A percentile compares a stretch with the other conserved stretches of the same genome.
Evolutionary conservation across 352 stramenopile genomes (phyloP).

Genomic region (Globisporangium paroecandrum): DNA sequence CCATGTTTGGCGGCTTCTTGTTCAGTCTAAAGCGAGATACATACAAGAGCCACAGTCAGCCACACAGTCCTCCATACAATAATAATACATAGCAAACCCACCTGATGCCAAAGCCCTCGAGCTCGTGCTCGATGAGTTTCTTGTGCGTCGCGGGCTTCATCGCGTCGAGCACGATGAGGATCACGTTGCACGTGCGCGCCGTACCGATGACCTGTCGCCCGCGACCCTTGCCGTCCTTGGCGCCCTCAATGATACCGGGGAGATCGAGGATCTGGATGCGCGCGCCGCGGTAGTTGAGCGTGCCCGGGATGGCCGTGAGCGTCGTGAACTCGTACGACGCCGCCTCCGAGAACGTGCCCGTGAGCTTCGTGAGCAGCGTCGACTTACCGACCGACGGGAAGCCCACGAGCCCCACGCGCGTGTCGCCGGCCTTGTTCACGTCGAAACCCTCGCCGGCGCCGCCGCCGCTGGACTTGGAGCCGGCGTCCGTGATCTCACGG

Average conservation of each 20-base stretch:
- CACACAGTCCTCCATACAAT: neutral
- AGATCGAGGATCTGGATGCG: slow-evolving; percentile 89
- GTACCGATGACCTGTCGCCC: slow-evolving; percentile 97
- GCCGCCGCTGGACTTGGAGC: slow-evolving; percentile 59
- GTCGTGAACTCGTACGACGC: slow-evolving; percentile 99
- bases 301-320: slow-evolving; percentile 97
- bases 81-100: slow-evolving; percentile 9
- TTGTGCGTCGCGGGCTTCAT: slow-evolving; percentile 98
- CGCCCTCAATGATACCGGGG: slow-evolving; percentile 98
- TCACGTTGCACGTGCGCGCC: slow-evolving; percentile 97
- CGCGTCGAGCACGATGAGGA: slow-evolving; percentile 97
- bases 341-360: slow-evolving; percentile 94
- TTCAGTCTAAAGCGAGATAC: slow-evolving; percentile 78
- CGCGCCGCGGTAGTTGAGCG: slow-evolving; percentile 93
- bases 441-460: slow-evolving; percentile 87
- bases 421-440: slow-evolving; percentile 95
- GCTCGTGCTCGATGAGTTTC: slow-evolving; percentile 98
- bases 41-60: neutral
- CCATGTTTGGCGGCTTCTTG: slow-evolving; percentile 96
- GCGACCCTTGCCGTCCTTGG: slow-evolving; percentile 96
- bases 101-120: slow-evolving; percentile 98
- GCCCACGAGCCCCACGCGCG: slow-evolving; percentile 96
- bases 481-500: slow-evolving; percentile 88
- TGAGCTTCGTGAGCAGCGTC: slow-evolving; percentile 96
- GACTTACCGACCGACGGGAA: slow-evolving; percentile 99